Evolutionary conservation across 805 yeast species (phyloP).

Genomic region (Wickerhamomyces strasburgensis): DNA sequence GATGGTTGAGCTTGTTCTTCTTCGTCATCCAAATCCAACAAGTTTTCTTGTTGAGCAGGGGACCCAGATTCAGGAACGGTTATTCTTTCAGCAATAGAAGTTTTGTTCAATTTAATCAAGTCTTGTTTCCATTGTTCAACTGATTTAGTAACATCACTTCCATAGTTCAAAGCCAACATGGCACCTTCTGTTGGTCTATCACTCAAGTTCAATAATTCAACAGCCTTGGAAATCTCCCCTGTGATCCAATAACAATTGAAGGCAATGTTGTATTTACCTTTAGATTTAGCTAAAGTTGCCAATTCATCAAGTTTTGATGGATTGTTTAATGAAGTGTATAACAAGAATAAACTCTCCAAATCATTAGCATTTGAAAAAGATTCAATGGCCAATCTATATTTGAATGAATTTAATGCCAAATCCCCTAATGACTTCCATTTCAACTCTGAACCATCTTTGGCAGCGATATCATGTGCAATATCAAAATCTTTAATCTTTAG

Average conservation of each 20-base stretch:
- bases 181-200: slow-evolving; percentile 83
- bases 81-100: slow-evolving; percentile 58
- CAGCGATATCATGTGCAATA: slow-evolving; percentile 66
- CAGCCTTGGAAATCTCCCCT: slow-evolving; percentile 62
- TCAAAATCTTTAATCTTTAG: slow-evolving; percentile 65
- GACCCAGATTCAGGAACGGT: slow-evolving; percentile 32
- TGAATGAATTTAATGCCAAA: slow-evolving; percentile 71
- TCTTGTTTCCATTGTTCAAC: slow-evolving; percentile 66
- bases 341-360: slow-evolving; percentile 70
- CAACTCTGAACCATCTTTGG: slow-evolving; percentile 47
- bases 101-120: slow-evolving; percentile 47
- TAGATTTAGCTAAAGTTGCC: slow-evolving; percentile 61
- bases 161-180: slow-evolving; percentile 68
- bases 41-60: slow-evolving; percentile 30
- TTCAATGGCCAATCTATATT: slow-evolving; percentile 72
- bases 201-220: slow-evolving; percentile 59
- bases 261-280: slow-evolving; percentile 84
- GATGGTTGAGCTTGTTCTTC: slow-evolving; percentile 13
- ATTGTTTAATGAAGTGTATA: slow-evolving; percentile 79
- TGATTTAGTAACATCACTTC: slow-evolving; percentile 37
- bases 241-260: slow-evolving; percentile 88
- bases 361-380: slow-evolving; percentile 79
- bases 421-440: slow-evolving; percentile 95
- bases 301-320: slow-evolving; percentile 52
- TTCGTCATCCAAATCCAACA: slow-evolving; percentile 37